Percentiles rank a stretch among this genome's conserved stretches.
Conservation (phyloP, 768 basidiomycete genomes). For the Phanerochaete sordida region DNA sequence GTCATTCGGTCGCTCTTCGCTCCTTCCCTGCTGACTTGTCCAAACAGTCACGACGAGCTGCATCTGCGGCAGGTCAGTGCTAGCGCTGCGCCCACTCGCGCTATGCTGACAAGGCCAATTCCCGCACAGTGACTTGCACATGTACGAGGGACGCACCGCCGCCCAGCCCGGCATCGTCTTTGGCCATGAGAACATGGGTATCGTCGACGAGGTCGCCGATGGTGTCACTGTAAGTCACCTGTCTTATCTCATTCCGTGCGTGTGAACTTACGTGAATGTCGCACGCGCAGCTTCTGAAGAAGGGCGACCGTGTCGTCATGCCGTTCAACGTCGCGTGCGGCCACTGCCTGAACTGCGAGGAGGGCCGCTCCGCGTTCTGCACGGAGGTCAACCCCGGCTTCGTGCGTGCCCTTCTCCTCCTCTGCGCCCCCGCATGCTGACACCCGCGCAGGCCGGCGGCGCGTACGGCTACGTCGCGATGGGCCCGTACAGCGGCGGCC, state of each 20-base stretch:
- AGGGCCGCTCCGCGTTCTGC: conserved; percentile 49
- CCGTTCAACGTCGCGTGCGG: conserved; percentile 60
- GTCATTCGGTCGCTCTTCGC: neutral
- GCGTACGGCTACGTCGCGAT: conserved; percentile 53
- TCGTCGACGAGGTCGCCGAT: conserved; percentile 45
- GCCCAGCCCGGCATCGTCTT: conserved; percentile 49
- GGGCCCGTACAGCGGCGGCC: conserved; percentile 54
- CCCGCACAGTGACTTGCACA: conserved; percentile 43
- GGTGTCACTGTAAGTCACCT: conserved; percentile 37
- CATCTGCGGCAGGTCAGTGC: conserved; percentile 44
- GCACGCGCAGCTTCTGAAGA: conserved; percentile 39
- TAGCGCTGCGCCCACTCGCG: neutral
- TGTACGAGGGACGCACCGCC: conserved; percentile 54
- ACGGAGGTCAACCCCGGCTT: conserved; percentile 57
- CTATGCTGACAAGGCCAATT: too few species aligned
- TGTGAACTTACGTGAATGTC: neutral
- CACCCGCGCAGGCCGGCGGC: conserved; percentile 38
- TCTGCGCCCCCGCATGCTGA: neutral
- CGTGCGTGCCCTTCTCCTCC: conserved; percentile 29
- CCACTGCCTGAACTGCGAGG: conserved; percentile 54
- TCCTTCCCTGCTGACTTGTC: neutral
- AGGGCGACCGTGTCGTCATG: conserved; percentile 58
- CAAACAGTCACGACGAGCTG: conserved; percentile 44
- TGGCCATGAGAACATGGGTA: conserved; percentile 55
- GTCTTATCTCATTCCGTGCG: neutral